Evolutionary conservation across 805 yeast species (phyloP), one percentile per base, ranked within the genome.

Genomic region (Isabelozyma gotoi): DNA sequence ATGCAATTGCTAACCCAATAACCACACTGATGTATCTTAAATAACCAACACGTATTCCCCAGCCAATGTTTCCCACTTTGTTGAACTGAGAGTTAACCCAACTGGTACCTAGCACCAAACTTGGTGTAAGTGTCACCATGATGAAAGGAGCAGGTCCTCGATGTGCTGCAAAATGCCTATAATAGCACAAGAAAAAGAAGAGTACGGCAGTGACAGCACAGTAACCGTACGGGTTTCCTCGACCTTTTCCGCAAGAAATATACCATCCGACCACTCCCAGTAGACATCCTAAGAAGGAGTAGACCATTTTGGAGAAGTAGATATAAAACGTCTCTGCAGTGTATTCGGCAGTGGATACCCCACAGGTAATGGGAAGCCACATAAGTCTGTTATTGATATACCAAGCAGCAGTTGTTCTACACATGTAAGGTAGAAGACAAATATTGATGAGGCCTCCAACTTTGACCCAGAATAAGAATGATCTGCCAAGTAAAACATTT

Each of bases 211-310:
- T 52, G 1, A 65, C 71, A 4, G 50, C 63, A 4, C 57, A 51
- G 45, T 50, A 62, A 0, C 71, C 71, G 42, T 63, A 67, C 31
- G 54, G 53, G 38, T 65, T 67, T n/a, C 68, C 68, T 2, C 41
- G 7, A 7, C 68, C 68, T 37, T 41, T 44, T 2, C 72, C 72
- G 17, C 61, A 44, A 2, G 67, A 60, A 17, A 67, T 62, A 42
- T 67, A 67, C 72, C 72, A 65, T 0, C 57, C 57, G 5, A 63
- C 57, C 55, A 61, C 47, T 1, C 69, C 71, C 12, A 55, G 27
- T 5, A 65, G 27, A 33, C 61, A 56, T 1, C 71, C 71, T 45
- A 56, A 50, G 39, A 64, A 57, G 1, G 67, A 43, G 32, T 56
- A 59, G 2, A 48, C 46, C n/a, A 63, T 35, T 43, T 60, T 62